Evolutionary conservation across 371 early-diverging fungal genomes (phyloP).

Genomic region (Mortierella polycephala): DNA sequence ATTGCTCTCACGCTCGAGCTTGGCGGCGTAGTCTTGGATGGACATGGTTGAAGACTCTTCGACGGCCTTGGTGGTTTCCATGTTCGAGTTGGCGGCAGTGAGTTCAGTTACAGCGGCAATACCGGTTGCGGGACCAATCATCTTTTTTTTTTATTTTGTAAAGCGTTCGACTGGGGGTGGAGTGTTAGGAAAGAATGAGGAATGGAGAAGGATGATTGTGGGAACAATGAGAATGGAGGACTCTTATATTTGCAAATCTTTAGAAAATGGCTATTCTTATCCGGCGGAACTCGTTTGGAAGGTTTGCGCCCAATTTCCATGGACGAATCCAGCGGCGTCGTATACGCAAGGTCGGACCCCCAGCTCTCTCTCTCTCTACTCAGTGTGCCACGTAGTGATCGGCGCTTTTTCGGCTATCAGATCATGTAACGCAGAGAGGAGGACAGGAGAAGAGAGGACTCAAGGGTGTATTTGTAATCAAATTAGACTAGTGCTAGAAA

Average conservation of each 20-base stretch:
- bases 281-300: no score
- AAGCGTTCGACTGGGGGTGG: background rate
- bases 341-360: no score
- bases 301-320: no score
- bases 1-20: constrained; percentile 30
- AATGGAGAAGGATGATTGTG: background rate
- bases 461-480: no score
- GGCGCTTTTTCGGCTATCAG: no score
- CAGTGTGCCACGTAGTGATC: no score
- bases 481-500: no score
- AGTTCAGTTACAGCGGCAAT: background rate
- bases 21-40: constrained; percentile 26
- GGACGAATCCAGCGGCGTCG: no score
- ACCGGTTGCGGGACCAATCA: constrained; percentile 4
- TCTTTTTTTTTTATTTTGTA: background rate
- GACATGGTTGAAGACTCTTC: constrained; percentile 20
- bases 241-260: background rate
- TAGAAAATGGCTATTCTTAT: no score
- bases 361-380: no score
- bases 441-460: no score
- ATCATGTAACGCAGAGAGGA: no score
- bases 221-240: background rate
- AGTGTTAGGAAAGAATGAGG: background rate
- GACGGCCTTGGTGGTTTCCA: background rate
- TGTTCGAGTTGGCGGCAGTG: background rate